A percentile compares a stretch with the other conserved stretches of the same genome.
Conservation (phyloP, 2,329 filamentous ascomycete species). For the Apiospora koreana region DNA sequence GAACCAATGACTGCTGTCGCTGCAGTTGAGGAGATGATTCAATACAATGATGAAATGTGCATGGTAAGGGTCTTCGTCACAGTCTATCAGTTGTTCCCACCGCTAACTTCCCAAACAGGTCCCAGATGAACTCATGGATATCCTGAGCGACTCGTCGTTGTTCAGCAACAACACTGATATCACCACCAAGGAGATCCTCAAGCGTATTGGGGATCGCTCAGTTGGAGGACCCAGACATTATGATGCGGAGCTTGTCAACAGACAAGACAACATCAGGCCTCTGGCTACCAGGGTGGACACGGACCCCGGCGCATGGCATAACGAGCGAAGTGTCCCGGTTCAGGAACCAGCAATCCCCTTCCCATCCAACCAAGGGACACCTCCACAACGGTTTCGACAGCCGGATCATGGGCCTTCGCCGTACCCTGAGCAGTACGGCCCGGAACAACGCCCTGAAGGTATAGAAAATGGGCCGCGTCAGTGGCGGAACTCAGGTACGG, state of each 20-base stretch:
- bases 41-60: constrained; percentile 94
- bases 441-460: constrained; percentile 42
- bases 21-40: constrained; percentile 87
- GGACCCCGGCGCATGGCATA: constrained; percentile 82
- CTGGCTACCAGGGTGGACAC: constrained; percentile 73
- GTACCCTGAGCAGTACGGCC: constrained; percentile 47
- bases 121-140: constrained; percentile 84
- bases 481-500: constrained; percentile 53
- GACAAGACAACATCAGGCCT: constrained; percentile 59
- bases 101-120: constrained; percentile 60
- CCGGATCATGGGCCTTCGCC: constrained; percentile 47
- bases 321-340: constrained; percentile 82
- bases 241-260: constrained; percentile 59
- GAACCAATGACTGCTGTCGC: constrained; percentile 94
- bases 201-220: constrained; percentile 81
- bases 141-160: constrained; percentile 79
- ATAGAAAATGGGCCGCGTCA: constrained; percentile 48
- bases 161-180: constrained; percentile 84
- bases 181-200: constrained; percentile 95
- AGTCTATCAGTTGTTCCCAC: neutral
- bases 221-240: constrained; percentile 56
- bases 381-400: constrained; percentile 48
- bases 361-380: constrained; percentile 45
- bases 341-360: constrained; percentile 55
- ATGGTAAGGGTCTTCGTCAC: constrained; percentile 59